phyloP scores from a whole-genome alignment of 495 filamentous ascomycete species.

The Cudoniella acicularis region DNA sequence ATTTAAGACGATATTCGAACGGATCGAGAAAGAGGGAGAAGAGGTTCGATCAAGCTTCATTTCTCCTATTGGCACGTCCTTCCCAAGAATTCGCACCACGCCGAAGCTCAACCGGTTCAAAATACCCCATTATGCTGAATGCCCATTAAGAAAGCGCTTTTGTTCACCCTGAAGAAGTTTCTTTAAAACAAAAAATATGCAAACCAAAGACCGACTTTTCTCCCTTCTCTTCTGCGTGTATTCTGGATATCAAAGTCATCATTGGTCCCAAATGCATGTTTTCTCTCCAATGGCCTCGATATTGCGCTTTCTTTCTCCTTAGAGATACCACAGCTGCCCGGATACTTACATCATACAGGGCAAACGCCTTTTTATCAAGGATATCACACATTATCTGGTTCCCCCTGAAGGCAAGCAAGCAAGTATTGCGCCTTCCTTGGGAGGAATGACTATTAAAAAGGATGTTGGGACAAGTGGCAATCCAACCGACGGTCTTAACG shows the following conservation, averaged over 20 bases:
- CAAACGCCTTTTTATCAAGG: conserved; percentile 96
- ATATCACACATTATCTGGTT: conserved; percentile 85
- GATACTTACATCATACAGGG: conserved; percentile 40
- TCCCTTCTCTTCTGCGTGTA: no score
- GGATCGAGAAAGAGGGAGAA: conserved; percentile 59
- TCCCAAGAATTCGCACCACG: not conserved
- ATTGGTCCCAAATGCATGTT: no score
- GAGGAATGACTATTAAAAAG: conserved; percentile 40
- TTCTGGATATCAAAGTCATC: no score
- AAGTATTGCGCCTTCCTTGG: conserved; percentile 71
- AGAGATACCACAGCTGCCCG: not conserved
- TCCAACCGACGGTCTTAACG: conserved; percentile 26
- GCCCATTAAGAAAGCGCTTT: conserved; percentile 4
- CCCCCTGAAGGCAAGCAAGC: conserved; percentile 67
- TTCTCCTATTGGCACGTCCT: not conserved
- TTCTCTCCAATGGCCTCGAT: not conserved
- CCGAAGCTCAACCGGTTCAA: not conserved
- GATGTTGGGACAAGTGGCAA: conserved; percentile 52
- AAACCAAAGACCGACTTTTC: no score
- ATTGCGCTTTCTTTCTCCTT: not conserved
- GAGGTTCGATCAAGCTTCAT: conserved; percentile 47
- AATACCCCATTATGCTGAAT: not conserved
- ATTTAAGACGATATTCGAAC: conserved; percentile 70
- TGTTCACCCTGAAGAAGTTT: not conserved
- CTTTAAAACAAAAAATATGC: no score